A percentile compares a stretch with the other conserved stretches of the same genome.
phyloP scores from a whole-genome alignment of 345 rosid genomes.

The Garcia nutans region DNA sequence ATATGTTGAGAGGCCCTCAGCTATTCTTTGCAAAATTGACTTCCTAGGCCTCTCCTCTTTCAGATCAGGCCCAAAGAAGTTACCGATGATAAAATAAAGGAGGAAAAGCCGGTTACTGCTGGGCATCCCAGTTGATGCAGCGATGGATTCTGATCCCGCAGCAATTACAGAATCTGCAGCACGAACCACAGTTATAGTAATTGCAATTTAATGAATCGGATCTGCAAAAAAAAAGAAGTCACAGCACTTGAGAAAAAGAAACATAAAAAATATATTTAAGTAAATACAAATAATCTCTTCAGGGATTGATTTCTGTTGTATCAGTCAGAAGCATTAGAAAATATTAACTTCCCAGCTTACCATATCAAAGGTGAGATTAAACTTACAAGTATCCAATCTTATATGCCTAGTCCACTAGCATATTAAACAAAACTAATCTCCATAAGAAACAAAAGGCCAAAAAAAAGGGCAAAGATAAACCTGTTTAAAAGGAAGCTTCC shows the following conservation, averaged over 20 bases:
- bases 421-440: too few relatives aligned
- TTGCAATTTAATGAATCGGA: neutral
- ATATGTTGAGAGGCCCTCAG: constrained; percentile 21
- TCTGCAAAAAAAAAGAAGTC: neutral
- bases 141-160: neutral
- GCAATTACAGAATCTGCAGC: neutral
- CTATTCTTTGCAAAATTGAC: constrained; percentile 38
- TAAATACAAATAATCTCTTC: neutral
- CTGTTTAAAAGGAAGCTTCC: too few relatives aligned
- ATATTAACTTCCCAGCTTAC: too few relatives aligned
- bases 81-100: constrained; percentile 1
- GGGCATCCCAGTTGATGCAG: neutral
- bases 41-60: constrained; percentile 16
- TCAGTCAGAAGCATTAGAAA: too few relatives aligned
- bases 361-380: too few relatives aligned
- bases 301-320: neutral
- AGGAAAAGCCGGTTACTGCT: constrained; percentile 6
- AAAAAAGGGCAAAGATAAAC: too few relatives aligned
- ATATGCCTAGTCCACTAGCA: too few relatives aligned
- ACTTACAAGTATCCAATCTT: too few relatives aligned
- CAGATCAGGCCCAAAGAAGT: constrained; percentile 21
- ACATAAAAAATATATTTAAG: neutral
- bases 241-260: neutral
- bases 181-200: neutral
- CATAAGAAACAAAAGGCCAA: too few relatives aligned